A percentile compares a stretch with the other conserved stretches of the same genome.
phyloP scores from a whole-genome alignment of 345 rosid species.

The Physaria fendleri region DNA sequence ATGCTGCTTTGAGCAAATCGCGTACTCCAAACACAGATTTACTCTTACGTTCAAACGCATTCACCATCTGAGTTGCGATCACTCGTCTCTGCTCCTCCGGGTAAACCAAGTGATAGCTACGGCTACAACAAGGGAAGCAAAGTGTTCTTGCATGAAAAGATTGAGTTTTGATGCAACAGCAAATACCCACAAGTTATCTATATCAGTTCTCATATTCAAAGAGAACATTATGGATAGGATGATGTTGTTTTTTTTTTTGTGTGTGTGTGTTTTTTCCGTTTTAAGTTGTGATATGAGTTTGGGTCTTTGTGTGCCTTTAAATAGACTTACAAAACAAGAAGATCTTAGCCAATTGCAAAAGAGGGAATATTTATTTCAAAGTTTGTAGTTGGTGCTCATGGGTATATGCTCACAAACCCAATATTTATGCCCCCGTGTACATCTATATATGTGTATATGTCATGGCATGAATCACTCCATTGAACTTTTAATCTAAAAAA shows the following conservation, averaged over 20 bases:
- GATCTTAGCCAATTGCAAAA: constrained; percentile 16
- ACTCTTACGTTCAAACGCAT: constrained; percentile 20
- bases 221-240: constrained; percentile 20
- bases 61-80: constrained; percentile 47
- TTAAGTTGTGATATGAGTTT: constrained; percentile 17
- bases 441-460: constrained; percentile 11
- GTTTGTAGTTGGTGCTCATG: constrained; percentile 9
- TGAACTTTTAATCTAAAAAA: neutral
- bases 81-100: constrained; percentile 36
- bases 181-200: constrained; percentile 42
- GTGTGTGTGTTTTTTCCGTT: neutral
- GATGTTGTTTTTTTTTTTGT: neutral
- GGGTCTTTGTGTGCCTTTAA: constrained; percentile 11
- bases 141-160: constrained; percentile 24
- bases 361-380: neutral
- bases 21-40: constrained; percentile 34
- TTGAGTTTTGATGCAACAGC: constrained; percentile 54
- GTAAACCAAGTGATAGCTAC: constrained; percentile 35
- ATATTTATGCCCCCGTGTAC: constrained; percentile 12
- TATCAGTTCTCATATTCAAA: constrained; percentile 31
- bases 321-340: constrained; percentile 11
- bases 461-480: neutral
- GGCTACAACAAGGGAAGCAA: constrained; percentile 38
- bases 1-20: constrained; percentile 51
- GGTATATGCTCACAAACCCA: constrained; percentile 20